Base-by-base conservation (phyloP, 2,329 filamentous ascomycete genomes). In the Fusarium zealandicum region DNA sequence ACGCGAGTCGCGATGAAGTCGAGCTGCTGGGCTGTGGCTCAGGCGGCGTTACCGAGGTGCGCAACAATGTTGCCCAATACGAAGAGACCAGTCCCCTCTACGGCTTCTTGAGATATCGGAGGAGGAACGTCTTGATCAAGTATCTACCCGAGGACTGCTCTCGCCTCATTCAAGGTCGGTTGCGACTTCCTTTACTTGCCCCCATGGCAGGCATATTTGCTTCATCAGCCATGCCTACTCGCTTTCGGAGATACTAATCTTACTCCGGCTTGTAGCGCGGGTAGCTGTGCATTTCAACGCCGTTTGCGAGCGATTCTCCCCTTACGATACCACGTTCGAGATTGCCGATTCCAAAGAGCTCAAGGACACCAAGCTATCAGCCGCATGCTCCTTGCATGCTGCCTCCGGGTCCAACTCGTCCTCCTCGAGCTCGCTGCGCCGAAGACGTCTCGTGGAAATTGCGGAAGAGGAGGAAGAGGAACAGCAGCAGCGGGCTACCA, bases 81-180 rank as follows among this genome's bases (percentile, higher is more conserved):
- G 85, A 90, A 51, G 93, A 97, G 62, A 83, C 85, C 49, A 95
- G 92, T 59, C 95, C 95, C 17, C 79, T 99, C 40, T 99, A 96
- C 70, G 95, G 95, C 46, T 92, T 97, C 71, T 78, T 99, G 65
- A 87, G 90, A 67, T 98, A 97, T 74, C 83, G 93, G 51, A 87
- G 93, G 70, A 86, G 92, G 71, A 97, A 92, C 75, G 90, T 98
- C 41, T 77, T 99, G 55, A 84, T 99, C 73, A 97, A 95, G 77
- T 96, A 95, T 73, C 83, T 96, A 58, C 95, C 93, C 1, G 91
- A 96, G 55, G 90, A 88, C 54, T 93, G 93, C 63, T 98, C 95
- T 59, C 85, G 95, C 67, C 80, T 99, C 49, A 80, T 99, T 47
- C 90, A 96, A 90, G 95, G 95, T 96, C 76, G 65, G 85, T 73